Conservation (phyloP, 306 rosid genomes). For the Vicia faba region DNA sequence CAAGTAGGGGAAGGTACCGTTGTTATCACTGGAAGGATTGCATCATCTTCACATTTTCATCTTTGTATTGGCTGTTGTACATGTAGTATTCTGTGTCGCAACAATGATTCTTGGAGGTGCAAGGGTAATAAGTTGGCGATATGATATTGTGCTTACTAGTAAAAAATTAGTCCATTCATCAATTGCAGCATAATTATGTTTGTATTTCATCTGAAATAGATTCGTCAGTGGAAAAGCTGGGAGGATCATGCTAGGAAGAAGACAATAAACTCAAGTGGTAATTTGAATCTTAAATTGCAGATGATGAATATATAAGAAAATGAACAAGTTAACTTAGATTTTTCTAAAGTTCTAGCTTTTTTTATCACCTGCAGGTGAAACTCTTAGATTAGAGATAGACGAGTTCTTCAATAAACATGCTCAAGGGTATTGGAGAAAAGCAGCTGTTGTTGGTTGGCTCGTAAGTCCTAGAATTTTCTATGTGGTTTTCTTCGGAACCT, state of each 20-base stretch:
- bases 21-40: conserved; percentile 72
- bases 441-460: conserved; percentile 73
- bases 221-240: conserved; percentile 76
- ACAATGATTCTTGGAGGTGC: conserved; percentile 79
- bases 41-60: conserved; percentile 93
- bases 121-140: conserved; percentile 54
- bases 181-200: conserved; percentile 33
- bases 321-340: conserved; percentile 10
- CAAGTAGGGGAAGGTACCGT: conserved; percentile 76
- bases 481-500: not conserved
- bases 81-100: conserved; percentile 70
- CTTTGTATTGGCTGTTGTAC: conserved; percentile 85
- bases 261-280: conserved; percentile 24
- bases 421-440: conserved; percentile 70
- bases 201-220: conserved; percentile 44
- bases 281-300: conserved; percentile 33
- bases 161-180: conserved; percentile 22
- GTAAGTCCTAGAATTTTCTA: conserved; percentile 42
- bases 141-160: not conserved
- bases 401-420: conserved; percentile 47
- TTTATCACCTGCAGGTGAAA: conserved; percentile 17
- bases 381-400: not conserved
- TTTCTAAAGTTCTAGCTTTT: conserved; percentile 6
- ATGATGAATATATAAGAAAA: conserved; percentile 23
- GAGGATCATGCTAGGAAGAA: conserved; percentile 45